phyloP scores from a whole-genome alignment of 257 asterid species.

The Solanum sitiens region DNA sequence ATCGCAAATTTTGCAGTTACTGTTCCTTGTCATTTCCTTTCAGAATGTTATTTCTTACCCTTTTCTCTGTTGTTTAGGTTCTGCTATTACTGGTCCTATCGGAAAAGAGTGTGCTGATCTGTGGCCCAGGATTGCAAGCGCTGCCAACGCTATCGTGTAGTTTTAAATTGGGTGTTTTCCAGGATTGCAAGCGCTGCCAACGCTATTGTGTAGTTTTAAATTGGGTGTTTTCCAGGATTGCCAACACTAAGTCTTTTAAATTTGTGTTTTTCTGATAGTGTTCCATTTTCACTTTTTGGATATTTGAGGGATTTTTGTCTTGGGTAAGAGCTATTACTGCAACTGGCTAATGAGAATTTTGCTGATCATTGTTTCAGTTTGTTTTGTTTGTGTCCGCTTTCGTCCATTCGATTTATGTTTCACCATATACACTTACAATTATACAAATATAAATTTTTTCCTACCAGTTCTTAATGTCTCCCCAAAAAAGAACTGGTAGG shows the following conservation, averaged over 20 bases:
- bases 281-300: neutral
- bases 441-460: too few relatives aligned
- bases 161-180: slow-evolving; percentile 3
- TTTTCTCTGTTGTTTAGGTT: slow-evolving; percentile 15
- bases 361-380: neutral
- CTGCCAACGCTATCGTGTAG: slow-evolving; percentile 43
- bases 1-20: neutral
- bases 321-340: neutral
- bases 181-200: slow-evolving; percentile 39
- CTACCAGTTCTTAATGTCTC: too few relatives aligned
- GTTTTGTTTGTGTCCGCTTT: too few relatives aligned
- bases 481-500: too few relatives aligned
- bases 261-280: neutral
- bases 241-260: neutral
- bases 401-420: too few relatives aligned
- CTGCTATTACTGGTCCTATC: slow-evolving; percentile 66
- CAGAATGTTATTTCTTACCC: neutral
- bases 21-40: neutral
- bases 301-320: neutral
- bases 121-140: slow-evolving; percentile 69
- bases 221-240: neutral
- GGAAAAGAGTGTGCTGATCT: slow-evolving; percentile 74
- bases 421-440: too few relatives aligned
- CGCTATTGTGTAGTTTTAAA: slow-evolving; percentile 26
- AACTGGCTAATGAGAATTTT: neutral